Evolutionary conservation across 108 stramenopile species (phyloP), one percentile per base, ranked within the genome.

Genomic region (Nitzschia putrida): DNA sequence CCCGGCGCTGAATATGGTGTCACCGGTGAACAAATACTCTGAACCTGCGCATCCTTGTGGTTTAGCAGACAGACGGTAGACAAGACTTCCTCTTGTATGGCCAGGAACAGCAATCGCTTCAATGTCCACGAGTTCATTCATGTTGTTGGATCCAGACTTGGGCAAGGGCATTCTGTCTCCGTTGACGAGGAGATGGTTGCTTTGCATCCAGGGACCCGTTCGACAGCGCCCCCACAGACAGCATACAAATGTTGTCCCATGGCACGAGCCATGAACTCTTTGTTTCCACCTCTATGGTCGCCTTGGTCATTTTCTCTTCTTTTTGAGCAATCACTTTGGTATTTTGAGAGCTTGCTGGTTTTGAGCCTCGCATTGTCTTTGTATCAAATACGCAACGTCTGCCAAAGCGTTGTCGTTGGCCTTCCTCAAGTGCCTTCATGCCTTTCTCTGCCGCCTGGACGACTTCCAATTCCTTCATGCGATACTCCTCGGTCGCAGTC

Each of bases 301-400:
- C 89, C 88, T 69, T 93, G 92, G 38, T 86, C 87, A 75, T 93
- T 89, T 1, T n/a, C n/a, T n/a, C n/a, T n/a, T n/a, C n/a, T n/a
- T n/a, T n/a, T n/a, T n/a, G n/a, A n/a, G n/a, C n/a, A n/a, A n/a
- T n/a, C n/a, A n/a, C n/a, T n/a, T n/a, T n/a, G n/a, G n/a, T n/a
- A n/a, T n/a, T n/a, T n/a, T n/a, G n/a, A n/a, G n/a, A n/a, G n/a
- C n/a, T n/a, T n/a, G n/a, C n/a, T n/a, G n/a, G n/a, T n/a, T n/a
- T n/a, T n/a, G n/a, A n/a, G n/a, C n/a, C n/a, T n/a, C n/a, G n/a
- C n/a, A n/a, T n/a, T n/a, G n/a, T n/a, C n/a, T n/a, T n/a, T n/a
- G n/a, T n/a, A n/a, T n/a, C n/a, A n/a, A n/a, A n/a, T n/a, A n/a
- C n/a, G n/a, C n/a, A n/a, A n/a, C n/a, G n/a, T n/a, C n/a, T n/a